Evolutionary conservation across 2,329 filamentous ascomycete species (phyloP), one percentile per base, ranked within the genome.

Genomic region (Onygenales sp.): DNA sequence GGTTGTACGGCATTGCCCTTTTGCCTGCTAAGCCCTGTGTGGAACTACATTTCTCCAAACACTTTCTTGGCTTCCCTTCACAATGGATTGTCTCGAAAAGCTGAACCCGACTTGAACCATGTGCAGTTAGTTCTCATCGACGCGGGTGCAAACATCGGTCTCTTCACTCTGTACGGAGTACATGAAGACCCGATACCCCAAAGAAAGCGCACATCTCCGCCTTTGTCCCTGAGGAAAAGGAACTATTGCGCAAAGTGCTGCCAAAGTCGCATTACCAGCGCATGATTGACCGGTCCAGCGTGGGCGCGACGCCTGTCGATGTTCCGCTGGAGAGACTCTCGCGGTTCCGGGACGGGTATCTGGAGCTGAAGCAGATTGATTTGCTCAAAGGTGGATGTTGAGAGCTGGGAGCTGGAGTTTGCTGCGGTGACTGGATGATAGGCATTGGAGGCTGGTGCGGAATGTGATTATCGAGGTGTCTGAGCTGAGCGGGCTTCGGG

Each of bases 331-430:
- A 58, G 49, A 38, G 54, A 32, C 58, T 64, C 3, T 62, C 63
- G 3, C 45, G 50, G 9, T 57, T 64, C 13, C 42, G 62, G 45
- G 38, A 54, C 6, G 13, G 46, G 27, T 39, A 39, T 39, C 39
- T 47, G 2, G 56, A 51, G 11, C 21, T 62, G 27, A 46, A 45
- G 9, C 49, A 52, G 7, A 60, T 64, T 39, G 61, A 64, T 43
- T 42, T 65, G n/a, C 52, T 65, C 47, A 65, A 65, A 65, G 54
- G 54, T 64, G 13, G 63, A 65, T 39, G 61, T 65, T 5, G 63
- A 64, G 51, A 59, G 61, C 11, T 55, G 47, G 5, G 63, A 65
- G 47, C 45, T 65, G 13, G 58, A 57, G 17, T 2, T 60, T 63
- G 4, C 46, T 64, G 2, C 35, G 48, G 2, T 63, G 61, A 11